These are phyloP conservation scores for Pseudoturritis turrita DNA, from an alignment of 345 rosid species.

Conservation along the genomic window DNA sequence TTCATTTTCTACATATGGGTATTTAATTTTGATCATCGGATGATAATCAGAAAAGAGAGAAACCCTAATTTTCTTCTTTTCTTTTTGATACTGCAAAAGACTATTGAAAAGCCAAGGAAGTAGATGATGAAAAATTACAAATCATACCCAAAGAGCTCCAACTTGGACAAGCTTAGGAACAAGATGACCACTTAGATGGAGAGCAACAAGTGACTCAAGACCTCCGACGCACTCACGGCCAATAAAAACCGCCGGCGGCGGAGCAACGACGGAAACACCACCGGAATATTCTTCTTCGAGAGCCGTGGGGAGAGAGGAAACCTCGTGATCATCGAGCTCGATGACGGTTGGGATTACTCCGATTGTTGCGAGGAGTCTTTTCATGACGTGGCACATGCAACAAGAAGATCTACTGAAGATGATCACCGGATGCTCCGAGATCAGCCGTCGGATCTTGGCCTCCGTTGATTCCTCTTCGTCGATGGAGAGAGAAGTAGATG, in stretches of 20 bases:
- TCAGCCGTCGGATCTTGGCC: conserved; percentile 71
- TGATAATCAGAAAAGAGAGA: conserved; percentile 13
- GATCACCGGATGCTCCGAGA: conserved; percentile 84
- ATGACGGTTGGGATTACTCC: conserved; percentile 92
- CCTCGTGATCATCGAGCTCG: conserved; percentile 85
- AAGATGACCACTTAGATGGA: conserved; percentile 82
- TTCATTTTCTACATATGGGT: conserved; percentile 20
- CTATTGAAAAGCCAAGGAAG: not conserved
- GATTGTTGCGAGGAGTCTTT: conserved; percentile 61
- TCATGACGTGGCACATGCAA: conserved; percentile 98
- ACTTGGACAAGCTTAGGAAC: conserved; percentile 86
- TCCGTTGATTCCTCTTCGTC: conserved; percentile 75
- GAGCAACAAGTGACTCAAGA: conserved; percentile 82
- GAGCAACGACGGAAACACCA: conserved; percentile 20
- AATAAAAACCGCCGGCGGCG: conserved; percentile 64
- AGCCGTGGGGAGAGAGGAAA: conserved; percentile 50
- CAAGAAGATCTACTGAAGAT: conserved; percentile 86
- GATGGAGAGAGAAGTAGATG: conserved; percentile 55
- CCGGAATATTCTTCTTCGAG: conserved; percentile 21
- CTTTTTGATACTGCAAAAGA: conserved; percentile 16
- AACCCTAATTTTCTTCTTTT: conserved; percentile 16
- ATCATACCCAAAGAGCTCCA: conserved; percentile 80
- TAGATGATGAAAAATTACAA: not conserved
- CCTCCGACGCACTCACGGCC: conserved; percentile 85
- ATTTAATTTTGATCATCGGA: conserved; percentile 9